Evolutionary conservation across 2,329 filamentous ascomycete genomes (phyloP).

Genomic region (Aspergillus terreus): DNA sequence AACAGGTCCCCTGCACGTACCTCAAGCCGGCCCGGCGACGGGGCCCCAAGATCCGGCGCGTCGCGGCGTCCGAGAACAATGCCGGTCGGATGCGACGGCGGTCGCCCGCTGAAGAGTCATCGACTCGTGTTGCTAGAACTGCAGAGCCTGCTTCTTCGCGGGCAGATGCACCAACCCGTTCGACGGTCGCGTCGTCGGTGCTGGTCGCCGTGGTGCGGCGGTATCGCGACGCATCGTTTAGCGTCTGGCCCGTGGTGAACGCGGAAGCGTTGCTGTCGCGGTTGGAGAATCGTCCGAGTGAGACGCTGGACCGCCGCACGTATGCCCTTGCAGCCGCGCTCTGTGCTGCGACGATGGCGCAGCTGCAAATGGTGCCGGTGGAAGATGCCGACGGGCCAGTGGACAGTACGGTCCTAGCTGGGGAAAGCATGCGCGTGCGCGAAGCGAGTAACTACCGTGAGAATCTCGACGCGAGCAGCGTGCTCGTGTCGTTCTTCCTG

Average conservation of each 20-base stretch:
- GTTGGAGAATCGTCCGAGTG: constrained; percentile 3
- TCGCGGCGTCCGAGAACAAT: background rate
- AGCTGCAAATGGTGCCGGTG: constrained; percentile 22
- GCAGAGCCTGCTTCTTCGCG: too few relatives aligned
- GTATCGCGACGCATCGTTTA: constrained; percentile 24
- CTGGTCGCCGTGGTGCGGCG: constrained; percentile 17
- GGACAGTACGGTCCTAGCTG: constrained; percentile 19
- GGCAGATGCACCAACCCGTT: background rate
- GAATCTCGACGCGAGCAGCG: constrained; percentile 16
- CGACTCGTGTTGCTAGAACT: background rate
- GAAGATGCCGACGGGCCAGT: constrained; percentile 5
- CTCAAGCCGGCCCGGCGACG: constrained; percentile 23
- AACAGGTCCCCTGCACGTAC: constrained; percentile 23
- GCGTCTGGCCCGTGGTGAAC: constrained; percentile 28
- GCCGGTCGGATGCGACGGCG: background rate
- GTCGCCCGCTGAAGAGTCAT: background rate
- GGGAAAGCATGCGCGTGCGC: constrained; percentile 22
- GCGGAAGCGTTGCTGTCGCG: constrained; percentile 14
- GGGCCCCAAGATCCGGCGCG: constrained; percentile 20
- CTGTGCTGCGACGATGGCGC: constrained; percentile 30
- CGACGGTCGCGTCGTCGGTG: constrained; percentile 8
- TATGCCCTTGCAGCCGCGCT: constrained; percentile 23
- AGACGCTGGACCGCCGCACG: constrained; percentile 2
- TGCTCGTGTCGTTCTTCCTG: constrained; percentile 28
- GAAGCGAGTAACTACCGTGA: constrained; percentile 13